Base-by-base conservation (phyloP, 805 yeast species). In the Barnettozyma sp. region DNA sequence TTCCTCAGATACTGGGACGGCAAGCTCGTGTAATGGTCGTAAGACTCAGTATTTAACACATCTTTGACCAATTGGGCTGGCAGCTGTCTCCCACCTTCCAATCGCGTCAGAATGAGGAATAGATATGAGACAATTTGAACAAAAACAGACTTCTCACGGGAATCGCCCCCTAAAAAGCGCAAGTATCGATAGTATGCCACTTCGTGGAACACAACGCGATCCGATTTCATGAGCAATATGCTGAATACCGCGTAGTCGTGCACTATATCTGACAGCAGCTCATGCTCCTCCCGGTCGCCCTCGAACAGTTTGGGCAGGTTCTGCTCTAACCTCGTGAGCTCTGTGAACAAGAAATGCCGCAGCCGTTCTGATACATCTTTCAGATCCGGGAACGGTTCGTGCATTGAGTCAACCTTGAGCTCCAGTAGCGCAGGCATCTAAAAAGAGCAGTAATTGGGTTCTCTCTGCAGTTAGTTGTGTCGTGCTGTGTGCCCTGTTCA, bases 1-100 rank as follows among this genome's bases (percentile, higher is more conserved):
- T 17, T 18, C 21, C 30, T 16, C 30, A 27, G 30, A 18, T 11
- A 27, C 18, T 27, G 30, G 9, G 30, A 27, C 7, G 30, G n/a
- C 10, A 27, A 27, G 15, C 30, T 18, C 11, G 18, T 17, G n/a
- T 18, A 17, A 3, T 17, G 30, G n/a, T 20, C 12, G 8, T 27
- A 27, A 12, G 19, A 17, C 7, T 10, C n/a, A 13, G 22, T 11
- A 27, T 27, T 16, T 12, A 27, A 9, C 6, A 27, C 22, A 13
- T 18, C 14, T 7, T 17, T 12, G 14, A 27, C 10, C 13, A 17
- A 20, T 14, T 17, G 21, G n/a, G 9, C 14, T 6, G 30, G 21
- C 7, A 27, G 14, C 7, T 27, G n/a, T 14, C 15, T 27, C 7
- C 15, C 15, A n/a, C n/a, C n/a, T n/a, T n/a, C n/a, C 17, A 27